A percentile compares a stretch with the other conserved stretches of the same genome.
phyloP scores from a whole-genome alignment of 768 basidiomycete genomes.

The Phanerochaete sordida region DNA sequence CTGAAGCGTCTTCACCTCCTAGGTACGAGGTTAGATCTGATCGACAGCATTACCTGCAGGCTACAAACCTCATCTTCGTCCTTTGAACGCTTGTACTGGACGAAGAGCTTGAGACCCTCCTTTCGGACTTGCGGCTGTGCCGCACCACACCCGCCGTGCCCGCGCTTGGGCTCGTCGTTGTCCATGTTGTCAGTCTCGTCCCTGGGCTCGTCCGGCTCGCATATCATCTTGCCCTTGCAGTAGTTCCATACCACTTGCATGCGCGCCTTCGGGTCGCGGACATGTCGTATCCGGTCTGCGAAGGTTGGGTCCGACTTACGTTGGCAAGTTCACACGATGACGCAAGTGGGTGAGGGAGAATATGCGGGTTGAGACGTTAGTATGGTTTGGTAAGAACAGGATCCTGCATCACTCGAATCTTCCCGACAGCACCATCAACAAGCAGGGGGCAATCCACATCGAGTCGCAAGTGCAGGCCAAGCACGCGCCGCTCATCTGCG shows the following conservation, averaged over 20 bases:
- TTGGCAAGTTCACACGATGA: conserved; percentile 15
- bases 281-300: conserved; percentile 82
- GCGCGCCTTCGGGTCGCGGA: conserved; percentile 81
- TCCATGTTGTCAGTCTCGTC: conserved; percentile 76
- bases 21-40: background rate
- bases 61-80: conserved; percentile 90
- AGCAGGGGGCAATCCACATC: conserved; percentile 58
- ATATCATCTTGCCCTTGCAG: conserved; percentile 86
- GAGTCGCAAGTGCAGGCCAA: conserved; percentile 60
- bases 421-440: conserved; percentile 34
- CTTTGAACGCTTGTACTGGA: conserved; percentile 92
- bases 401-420: conserved; percentile 8
- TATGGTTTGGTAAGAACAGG: conserved; percentile 34
- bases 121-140: conserved; percentile 86
- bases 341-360: conserved; percentile 25
- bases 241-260: conserved; percentile 84
- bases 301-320: conserved; percentile 81
- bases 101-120: conserved; percentile 92
- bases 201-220: conserved; percentile 86
- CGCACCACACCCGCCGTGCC: conserved; percentile 97
- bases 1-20: conserved; percentile 80
- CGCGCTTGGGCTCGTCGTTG: conserved; percentile 74
- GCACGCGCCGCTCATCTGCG: conserved; percentile 59
- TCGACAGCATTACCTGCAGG: conserved; percentile 4
- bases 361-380: conserved; percentile 69